A percentile compares a stretch with the other conserved stretches of the same genome.
Conservation (phyloP, 495 filamentous ascomycete genomes). For the Aspergillus diversus region DNA sequence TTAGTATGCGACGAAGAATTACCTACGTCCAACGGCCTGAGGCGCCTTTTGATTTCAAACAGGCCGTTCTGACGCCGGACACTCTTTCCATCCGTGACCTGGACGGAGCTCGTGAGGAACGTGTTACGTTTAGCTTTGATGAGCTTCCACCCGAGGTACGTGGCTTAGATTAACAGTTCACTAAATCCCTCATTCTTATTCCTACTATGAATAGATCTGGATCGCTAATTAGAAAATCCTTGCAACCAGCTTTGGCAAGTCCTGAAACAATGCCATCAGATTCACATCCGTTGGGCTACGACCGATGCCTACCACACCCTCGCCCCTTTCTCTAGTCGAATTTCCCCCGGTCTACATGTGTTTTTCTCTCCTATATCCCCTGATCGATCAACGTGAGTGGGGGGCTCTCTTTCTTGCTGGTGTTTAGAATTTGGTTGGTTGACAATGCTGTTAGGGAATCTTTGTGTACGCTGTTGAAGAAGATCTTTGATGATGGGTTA, state of each 20-base stretch:
- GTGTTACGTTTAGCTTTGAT: constrained; percentile 69
- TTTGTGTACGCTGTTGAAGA: constrained; percentile 64
- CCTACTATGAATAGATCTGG: not conserved
- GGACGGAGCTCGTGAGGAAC: constrained; percentile 76
- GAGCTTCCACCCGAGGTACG: constrained; percentile 73
- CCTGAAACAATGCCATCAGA: constrained; percentile 68
- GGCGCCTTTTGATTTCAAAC: constrained; percentile 62
- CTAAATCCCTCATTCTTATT: not conserved
- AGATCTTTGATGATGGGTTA: constrained; percentile 60
- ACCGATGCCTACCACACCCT: constrained; percentile 56
- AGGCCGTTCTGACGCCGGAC: constrained; percentile 53
- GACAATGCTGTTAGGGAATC: constrained; percentile 44
- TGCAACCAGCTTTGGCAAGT: constrained; percentile 55
- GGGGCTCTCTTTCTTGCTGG: not conserved
- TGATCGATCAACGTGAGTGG: constrained; percentile 40
- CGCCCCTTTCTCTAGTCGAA: constrained; percentile 71
- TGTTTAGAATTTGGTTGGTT: constrained; percentile 5
- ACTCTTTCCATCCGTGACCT: constrained; percentile 54
- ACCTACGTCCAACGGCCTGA: constrained; percentile 73
- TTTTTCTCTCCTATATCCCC: constrained; percentile 65
- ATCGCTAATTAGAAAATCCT: not conserved
- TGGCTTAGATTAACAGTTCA: not conserved
- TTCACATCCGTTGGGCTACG: constrained; percentile 81
- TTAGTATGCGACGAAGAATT: constrained; percentile 79
- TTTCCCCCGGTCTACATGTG: constrained; percentile 82